Evolutionary conservation across 495 filamentous ascomycete genomes (phyloP).

Genomic region (Trichodelitschia bisporula): DNA sequence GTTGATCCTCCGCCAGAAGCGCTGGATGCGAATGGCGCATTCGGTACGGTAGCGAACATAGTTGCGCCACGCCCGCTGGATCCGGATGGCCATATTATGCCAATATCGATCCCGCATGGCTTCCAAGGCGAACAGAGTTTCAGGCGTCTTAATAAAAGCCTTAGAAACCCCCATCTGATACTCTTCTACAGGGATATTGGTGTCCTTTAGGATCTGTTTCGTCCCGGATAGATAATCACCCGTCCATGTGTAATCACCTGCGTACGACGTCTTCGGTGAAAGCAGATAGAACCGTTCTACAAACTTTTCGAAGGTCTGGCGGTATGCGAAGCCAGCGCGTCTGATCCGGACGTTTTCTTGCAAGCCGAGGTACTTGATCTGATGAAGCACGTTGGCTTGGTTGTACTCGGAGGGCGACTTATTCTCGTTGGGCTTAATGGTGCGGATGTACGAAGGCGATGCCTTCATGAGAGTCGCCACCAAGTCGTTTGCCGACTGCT

Average conservation of each 20-base stretch:
- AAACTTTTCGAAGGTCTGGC: constrained; percentile 96
- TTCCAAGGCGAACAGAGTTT: constrained; percentile 90
- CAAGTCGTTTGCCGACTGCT: constrained; percentile 81
- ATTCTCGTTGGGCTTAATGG: constrained; percentile 98
- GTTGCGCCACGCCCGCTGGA: constrained; percentile 92
- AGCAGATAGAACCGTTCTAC: constrained; percentile 92
- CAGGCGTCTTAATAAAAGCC: constrained; percentile 95
- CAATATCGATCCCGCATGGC: constrained; percentile 95
- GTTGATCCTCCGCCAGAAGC: constrained; percentile 79
- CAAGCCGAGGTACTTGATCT: constrained; percentile 96
- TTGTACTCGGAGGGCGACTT: constrained; percentile 89
- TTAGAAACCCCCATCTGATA: constrained; percentile 95
- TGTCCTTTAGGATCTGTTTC: constrained; percentile 90
- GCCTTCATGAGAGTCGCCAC: constrained; percentile 94
- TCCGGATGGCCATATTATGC: constrained; percentile 98
- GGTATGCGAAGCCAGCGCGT: constrained; percentile 88
- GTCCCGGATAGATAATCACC: constrained; percentile 67
- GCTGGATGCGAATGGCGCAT: constrained; percentile 79
- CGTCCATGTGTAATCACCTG: constrained; percentile 89
- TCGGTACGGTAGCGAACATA: constrained; percentile 82
- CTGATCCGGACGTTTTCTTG: constrained; percentile 98
- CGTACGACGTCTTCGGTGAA: constrained; percentile 83
- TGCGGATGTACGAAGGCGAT: constrained; percentile 90
- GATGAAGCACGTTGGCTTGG: constrained; percentile 74
- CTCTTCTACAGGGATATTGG: constrained; percentile 79